Evolutionary conservation across 208 protist genomes (phyloP).

Genomic region (Trypanosoma lewisi): DNA sequence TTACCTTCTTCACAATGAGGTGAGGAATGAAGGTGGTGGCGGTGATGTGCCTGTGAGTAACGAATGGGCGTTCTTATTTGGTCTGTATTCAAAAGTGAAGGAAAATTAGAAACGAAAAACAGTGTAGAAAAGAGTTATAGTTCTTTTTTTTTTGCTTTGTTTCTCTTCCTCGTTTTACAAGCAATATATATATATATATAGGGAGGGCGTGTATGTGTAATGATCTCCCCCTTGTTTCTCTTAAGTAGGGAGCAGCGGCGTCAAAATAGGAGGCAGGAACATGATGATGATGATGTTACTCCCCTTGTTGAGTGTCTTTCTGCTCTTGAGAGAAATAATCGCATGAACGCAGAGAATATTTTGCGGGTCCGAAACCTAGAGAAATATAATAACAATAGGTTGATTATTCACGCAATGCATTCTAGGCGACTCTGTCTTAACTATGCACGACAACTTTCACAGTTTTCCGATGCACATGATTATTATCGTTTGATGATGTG

Average conservation of each 20-base stretch:
- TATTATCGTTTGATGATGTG: slow-evolving; percentile 88
- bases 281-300: neutral
- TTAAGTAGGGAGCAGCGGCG: slow-evolving; percentile 14
- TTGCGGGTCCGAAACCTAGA: neutral
- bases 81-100: neutral
- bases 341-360: neutral
- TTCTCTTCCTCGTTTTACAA: slow-evolving; percentile 8
- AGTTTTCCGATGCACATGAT: slow-evolving; percentile 66
- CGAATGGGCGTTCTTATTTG: neutral
- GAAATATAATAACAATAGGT: slow-evolving; percentile 1
- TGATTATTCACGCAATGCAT: slow-evolving; percentile 45
- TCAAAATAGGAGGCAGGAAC: neutral
- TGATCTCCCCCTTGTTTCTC: slow-evolving; percentile 22
- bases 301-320: slow-evolving; percentile 11
- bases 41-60: too few species aligned
- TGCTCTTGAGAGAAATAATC: neutral
- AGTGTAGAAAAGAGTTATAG: neutral
- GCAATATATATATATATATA: slow-evolving; percentile 13
- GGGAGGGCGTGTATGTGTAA: neutral
- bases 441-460: slow-evolving; percentile 51
- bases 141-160: neutral
- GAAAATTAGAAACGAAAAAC: neutral
- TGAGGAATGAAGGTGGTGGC: too few species aligned
- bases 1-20: neutral
- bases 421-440: slow-evolving; percentile 56